Evolutionary conservation across 2,329 filamentous ascomycete species (phyloP), one percentile per base, ranked within the genome.

Genomic region (Chaetomium strumarium): DNA sequence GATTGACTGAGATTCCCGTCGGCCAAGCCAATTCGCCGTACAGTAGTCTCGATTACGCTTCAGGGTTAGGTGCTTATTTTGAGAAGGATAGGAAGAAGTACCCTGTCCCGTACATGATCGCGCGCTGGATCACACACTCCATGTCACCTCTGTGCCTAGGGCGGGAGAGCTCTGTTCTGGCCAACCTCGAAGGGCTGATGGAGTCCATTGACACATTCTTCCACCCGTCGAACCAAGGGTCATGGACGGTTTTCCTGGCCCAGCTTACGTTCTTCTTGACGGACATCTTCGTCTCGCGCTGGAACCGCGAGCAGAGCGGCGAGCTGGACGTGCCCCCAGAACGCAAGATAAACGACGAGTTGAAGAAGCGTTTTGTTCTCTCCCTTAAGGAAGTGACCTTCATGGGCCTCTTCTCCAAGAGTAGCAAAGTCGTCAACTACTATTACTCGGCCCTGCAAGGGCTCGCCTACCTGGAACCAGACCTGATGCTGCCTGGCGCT

Each of bases 121-220:
- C 93, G 19, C 79, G 93, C 55, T 93, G 90, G 85, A 88, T 97
- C 53, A 84, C 95, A 48, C 92, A 92, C 81, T 96, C 91, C 0
- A 69, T 99, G 37, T 97, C 93, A 1, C 92, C 93, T 1, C 76
- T 84, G 42, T 93, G 89, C 63, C 72, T 95, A 45, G 81, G 88
- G 39, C 76, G 82, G n/a, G 77, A 85, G 30, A 85, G 85, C 51
- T 97, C 91, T 1, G 82, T 95, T 40, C 71, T 99, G 62, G 82
- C 86, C 33, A 89, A 88, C 59, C 78, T 99, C 5, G 92, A 99
- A 68, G 92, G 89, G 0, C 76, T 99, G 48, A 87, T 99, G 60
- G 88, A 97, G 68, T 93, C 91, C 2, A 86, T 97, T 43, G 93
- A 99, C 68, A 99, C 93, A 0, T 99, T 99, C 70, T 99, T 96